phyloP scores from a whole-genome alignment of 176 grass and related monocot genomes.

The Aegilops bicornis region DNA sequence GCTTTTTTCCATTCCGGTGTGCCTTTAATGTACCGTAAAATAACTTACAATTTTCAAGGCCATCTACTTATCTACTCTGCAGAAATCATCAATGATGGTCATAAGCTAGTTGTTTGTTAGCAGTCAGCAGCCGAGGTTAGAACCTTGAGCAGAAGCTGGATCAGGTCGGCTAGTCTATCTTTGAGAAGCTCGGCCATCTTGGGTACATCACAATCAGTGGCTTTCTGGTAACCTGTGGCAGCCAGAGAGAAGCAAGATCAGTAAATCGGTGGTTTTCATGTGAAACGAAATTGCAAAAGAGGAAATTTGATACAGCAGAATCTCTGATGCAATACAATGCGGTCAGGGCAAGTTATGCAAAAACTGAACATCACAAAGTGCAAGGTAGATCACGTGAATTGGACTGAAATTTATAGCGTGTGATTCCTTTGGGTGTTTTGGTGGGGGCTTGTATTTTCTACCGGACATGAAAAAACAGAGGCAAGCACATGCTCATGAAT shows the following conservation, averaged over 20 bases:
- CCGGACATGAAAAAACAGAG: slow-evolving; percentile 1
- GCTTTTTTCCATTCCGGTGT: not conserved
- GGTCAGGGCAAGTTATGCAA: not conserved
- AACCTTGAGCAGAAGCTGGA: slow-evolving; percentile 8
- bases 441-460: not conserved
- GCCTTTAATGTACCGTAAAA: not conserved
- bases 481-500: not conserved
- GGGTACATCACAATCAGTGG: slow-evolving; percentile 54
- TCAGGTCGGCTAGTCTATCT: slow-evolving; percentile 1
- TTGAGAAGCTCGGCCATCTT: slow-evolving; percentile 30
- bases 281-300: not conserved
- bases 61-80: slow-evolving; percentile 17
- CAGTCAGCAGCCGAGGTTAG: slow-evolving; percentile 30
- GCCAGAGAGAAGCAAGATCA: slow-evolving; percentile 29
- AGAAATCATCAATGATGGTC: not conserved
- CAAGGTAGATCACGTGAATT: not conserved
- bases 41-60: not conserved
- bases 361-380: not conserved
- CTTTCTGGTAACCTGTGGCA: slow-evolving; percentile 83
- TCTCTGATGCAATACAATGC: not conserved
- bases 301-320: not conserved
- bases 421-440: not conserved
- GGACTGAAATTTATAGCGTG: not conserved
- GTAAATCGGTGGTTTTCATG: not conserved
- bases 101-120: slow-evolving; percentile 34